A percentile compares a stretch with the other conserved stretches of the same genome.
phyloP scores from a whole-genome alignment of 1,284 basidiomycete species.

The Sanghuangporus weigelae region DNA sequence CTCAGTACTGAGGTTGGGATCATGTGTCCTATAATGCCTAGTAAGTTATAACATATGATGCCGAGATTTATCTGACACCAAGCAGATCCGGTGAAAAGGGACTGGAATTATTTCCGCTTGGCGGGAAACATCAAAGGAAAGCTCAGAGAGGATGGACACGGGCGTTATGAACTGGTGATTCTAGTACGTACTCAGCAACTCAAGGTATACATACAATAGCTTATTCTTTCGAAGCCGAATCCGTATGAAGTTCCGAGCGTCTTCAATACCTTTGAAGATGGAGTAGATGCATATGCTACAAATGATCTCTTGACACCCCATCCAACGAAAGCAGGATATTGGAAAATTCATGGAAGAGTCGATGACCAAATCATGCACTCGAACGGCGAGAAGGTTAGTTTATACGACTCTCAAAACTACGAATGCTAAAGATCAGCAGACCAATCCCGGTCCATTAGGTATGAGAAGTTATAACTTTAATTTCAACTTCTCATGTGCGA shows the following conservation, averaged over 20 bases:
- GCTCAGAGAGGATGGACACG: conserved; percentile 18
- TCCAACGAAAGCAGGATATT: conserved; percentile 38
- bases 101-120: conserved; percentile 27
- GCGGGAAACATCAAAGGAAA: conserved; percentile 1
- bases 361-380: conserved; percentile 50
- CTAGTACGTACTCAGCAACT: conserved; percentile 5
- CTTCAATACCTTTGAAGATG: conserved; percentile 20
- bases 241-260: conserved; percentile 11
- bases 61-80: too few relatives aligned
- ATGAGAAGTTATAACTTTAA: neutral
- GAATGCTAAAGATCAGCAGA: conserved; percentile 22
- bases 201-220: neutral
- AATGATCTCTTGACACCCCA: conserved; percentile 41
- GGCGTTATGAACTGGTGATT: conserved; percentile 20
- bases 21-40: too few relatives aligned
- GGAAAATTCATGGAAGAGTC: conserved; percentile 39
- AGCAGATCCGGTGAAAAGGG: neutral
- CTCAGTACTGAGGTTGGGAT: too few relatives aligned
- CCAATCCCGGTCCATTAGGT: conserved; percentile 40
- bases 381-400: conserved; percentile 39
- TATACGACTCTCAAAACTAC: conserved; percentile 23
- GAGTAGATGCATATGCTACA: conserved; percentile 31
- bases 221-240: conserved; percentile 18
- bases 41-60: too few relatives aligned
- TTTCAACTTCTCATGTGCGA: neutral